phyloP scores from a whole-genome alignment of 768 basidiomycete species.

The Lactarius sp. region DNA sequence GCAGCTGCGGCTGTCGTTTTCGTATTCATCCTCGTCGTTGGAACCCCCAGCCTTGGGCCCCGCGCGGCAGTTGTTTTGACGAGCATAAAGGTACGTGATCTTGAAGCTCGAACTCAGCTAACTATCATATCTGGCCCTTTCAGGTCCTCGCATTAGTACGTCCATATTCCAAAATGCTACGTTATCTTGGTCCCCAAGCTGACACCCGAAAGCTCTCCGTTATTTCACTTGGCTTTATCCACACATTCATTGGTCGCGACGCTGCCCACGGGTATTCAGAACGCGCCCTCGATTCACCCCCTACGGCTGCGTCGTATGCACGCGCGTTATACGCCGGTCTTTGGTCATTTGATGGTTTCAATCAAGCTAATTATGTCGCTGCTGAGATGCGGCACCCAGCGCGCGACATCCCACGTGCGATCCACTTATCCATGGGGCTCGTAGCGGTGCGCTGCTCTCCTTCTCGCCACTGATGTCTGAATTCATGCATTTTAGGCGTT shows the following conservation, averaged over 20 bases:
- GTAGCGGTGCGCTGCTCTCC: background rate
- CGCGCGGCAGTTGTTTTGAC: constrained; percentile 10
- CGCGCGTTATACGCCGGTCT: constrained; percentile 6
- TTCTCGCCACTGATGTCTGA: background rate
- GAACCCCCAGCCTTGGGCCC: constrained; percentile 5
- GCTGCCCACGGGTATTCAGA: background rate
- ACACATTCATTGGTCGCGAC: background rate
- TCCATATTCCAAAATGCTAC: background rate
- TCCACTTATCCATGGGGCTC: constrained; percentile 10
- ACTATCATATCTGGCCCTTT: background rate
- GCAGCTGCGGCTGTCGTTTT: background rate
- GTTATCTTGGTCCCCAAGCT: too few species aligned
- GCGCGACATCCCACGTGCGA: constrained; percentile 15
- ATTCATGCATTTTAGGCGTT: background rate
- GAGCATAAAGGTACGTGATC: background rate
- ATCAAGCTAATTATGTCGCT: constrained; percentile 13
- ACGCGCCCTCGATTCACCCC: background rate
- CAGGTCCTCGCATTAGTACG: constrained; percentile 7
- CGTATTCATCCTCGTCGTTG: background rate
- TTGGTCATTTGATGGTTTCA: constrained; percentile 14
- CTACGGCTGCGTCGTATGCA: constrained; percentile 9
- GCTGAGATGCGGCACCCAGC: constrained; percentile 7
- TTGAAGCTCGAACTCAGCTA: background rate
- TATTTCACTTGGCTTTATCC: background rate
- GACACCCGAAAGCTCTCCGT: background rate